Evolutionary conservation across 164 flowering plant species (phyloP).

Genomic region (Macadamia tetraphylla): DNA sequence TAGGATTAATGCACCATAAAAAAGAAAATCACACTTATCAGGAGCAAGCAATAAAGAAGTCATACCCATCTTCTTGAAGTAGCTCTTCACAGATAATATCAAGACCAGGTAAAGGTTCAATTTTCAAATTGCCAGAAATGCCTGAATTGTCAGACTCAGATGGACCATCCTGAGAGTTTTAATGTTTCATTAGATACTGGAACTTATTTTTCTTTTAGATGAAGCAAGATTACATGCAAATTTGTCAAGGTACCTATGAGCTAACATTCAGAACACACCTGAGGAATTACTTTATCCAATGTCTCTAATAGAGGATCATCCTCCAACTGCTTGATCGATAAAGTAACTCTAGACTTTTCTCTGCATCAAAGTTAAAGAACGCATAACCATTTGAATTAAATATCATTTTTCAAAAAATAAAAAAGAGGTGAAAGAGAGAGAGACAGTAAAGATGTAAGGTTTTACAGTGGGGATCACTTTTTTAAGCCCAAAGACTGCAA

Average conservation of each 20-base stretch:
- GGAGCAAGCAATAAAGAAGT: slow-evolving; percentile 3
- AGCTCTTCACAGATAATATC: slow-evolving; percentile 70
- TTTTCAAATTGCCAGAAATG: slow-evolving; percentile 17
- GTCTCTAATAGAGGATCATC: slow-evolving; percentile 92
- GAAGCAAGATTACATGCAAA: not conserved
- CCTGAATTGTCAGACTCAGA: slow-evolving; percentile 22
- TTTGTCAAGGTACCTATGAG: not conserved
- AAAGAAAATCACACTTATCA: not conserved
- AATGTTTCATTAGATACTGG: not conserved
- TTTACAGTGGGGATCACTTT: too few species aligned
- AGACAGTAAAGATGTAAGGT: too few species aligned
- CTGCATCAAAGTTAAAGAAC: slow-evolving; percentile 33
- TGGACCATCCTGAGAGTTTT: slow-evolving; percentile 35
- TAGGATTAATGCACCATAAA: too few species aligned
- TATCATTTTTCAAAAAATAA: not conserved
- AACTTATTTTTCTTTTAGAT: not conserved
- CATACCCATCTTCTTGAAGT: slow-evolving; percentile 78
- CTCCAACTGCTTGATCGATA: slow-evolving; percentile 86
- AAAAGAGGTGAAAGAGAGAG: not conserved
- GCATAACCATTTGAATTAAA: slow-evolving; percentile 1
- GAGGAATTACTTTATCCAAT: slow-evolving; percentile 82
- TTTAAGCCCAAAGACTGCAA: too few species aligned
- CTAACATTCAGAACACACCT: slow-evolving; percentile 32
- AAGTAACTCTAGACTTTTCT: slow-evolving; percentile 55
- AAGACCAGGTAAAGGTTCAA: slow-evolving; percentile 88